Evolutionary conservation across 2,329 filamentous ascomycete species (phyloP), one percentile per base, ranked within the genome.

Genomic region (Cadophora sp.): DNA sequence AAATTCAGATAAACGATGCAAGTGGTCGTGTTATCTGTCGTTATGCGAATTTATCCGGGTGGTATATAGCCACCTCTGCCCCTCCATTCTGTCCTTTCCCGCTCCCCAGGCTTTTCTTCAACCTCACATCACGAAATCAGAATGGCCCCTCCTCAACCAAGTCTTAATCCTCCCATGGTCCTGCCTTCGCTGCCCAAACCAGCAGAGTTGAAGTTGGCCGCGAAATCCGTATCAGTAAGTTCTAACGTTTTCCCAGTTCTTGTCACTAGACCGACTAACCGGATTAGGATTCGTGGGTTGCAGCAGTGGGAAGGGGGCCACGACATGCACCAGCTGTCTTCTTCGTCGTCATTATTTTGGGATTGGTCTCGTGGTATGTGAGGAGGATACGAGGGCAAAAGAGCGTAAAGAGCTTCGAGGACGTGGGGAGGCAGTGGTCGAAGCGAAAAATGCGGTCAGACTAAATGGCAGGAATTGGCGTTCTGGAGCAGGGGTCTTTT

Each of bases 341-440:
- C 1, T 58, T 58, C 20, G 36, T 41, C 1, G 20, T 43, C 14
- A 9, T 41, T 14, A 20, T 58, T 11, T 11, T 58, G 16, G 55
- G 55, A 43, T 16, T 41, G 33, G 55, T 58, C 5, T 58, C 55
- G n/a, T 58, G 55, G 55, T 58, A 58, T 58, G 55, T 58, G 55
- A 58, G 36, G 55, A 58, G 55, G 36, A n/a, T 58, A 1, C 41
- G 55, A 41, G 36, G 55, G 11, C 55, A 58, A n/a, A 58, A 58
- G 20, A 27, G 36, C 4, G 22, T 13, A 5, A 41, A 27, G 20
- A 58, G 5, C 13, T 24, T 24, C 20, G 36, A 14, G 33, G 33
- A 39, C 7, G 36, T 43, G 13, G 55, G 55, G 55, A 43, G 36
- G 13, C 55, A 58, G 55, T 58, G 55, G 55, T 41, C 55, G 36